phyloP scores from a whole-genome alignment of 2,329 filamentous ascomycete species.

The Lasiodiplodia theobromae region DNA sequence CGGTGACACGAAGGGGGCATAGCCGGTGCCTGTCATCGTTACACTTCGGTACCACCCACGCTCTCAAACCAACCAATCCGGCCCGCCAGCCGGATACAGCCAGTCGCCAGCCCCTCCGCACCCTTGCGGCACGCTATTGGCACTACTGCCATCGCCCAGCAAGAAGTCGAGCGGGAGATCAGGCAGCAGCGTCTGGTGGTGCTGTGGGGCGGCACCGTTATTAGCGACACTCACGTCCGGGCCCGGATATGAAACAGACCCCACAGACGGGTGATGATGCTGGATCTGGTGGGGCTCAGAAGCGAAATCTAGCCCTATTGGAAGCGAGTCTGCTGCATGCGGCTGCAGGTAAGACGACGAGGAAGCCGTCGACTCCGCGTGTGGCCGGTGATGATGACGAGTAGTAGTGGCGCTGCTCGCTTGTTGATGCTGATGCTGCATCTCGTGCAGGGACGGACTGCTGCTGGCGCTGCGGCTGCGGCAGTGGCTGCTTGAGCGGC shows the following conservation, averaged over 20 bases:
- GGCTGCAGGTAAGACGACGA: background rate
- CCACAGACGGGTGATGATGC: background rate
- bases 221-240: background rate
- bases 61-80: background rate
- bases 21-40: no score
- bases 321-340: background rate
- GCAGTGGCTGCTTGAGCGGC: background rate
- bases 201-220: background rate
- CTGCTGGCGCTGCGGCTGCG: background rate
- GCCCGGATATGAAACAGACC: background rate
- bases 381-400: background rate
- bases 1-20: no score
- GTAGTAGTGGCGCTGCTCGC: no score
- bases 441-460: background rate
- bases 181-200: background rate
- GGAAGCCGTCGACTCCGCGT: background rate
- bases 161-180: background rate
- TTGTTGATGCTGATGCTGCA: no score
- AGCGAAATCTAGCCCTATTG: background rate
- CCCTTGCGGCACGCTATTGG: background rate
- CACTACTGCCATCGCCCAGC: background rate
- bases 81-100: background rate
- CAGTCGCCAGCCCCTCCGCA: background rate
- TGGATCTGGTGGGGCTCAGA: background rate
- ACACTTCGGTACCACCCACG: no score